These are phyloP conservation scores for Boletus rex-veris DNA, from an alignment of 768 basidiomycete genomes.

Conservation along the genomic window DNA sequence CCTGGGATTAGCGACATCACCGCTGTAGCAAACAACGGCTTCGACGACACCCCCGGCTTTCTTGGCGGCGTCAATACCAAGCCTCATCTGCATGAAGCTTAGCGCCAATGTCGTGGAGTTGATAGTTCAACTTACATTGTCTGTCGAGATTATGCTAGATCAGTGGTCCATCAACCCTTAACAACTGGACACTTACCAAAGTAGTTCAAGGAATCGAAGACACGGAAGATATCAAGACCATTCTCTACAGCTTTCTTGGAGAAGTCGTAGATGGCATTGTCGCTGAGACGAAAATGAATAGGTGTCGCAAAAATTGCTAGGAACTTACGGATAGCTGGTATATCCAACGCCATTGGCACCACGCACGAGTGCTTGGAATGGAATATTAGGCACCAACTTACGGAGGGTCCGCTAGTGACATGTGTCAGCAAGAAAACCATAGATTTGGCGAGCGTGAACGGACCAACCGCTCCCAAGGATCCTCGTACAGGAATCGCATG, in stretches of 20 bases:
- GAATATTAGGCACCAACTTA: conserved; percentile 97
- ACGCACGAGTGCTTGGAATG: conserved; percentile 95
- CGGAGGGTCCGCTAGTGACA: conserved; percentile 72
- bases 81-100: conserved; percentile 65
- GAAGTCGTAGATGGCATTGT: conserved; percentile 99
- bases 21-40: conserved; percentile 97
- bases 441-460: conserved; percentile 22
- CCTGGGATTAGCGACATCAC: conserved; percentile 91
- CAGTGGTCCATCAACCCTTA: neutral
- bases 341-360: conserved; percentile 99
- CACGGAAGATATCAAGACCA: conserved; percentile 98
- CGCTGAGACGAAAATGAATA: conserved; percentile 42
- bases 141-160: conserved; percentile 34
- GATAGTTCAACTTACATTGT: conserved; percentile 52
- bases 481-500: conserved; percentile 99
- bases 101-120: conserved; percentile 3
- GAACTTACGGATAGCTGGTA: conserved; percentile 89
- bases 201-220: conserved; percentile 99
- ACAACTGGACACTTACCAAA: conserved; percentile 58
- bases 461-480: conserved; percentile 98
- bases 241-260: conserved; percentile 99
- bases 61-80: conserved; percentile 99
- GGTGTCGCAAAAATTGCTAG: neutral
- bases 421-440: conserved; percentile 9
- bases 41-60: conserved; percentile 98